Evolutionary conservation across 2,329 filamentous ascomycete genomes (phyloP), one percentile per base, ranked within the genome.

Genomic region (Aspergillus carbonarius): DNA sequence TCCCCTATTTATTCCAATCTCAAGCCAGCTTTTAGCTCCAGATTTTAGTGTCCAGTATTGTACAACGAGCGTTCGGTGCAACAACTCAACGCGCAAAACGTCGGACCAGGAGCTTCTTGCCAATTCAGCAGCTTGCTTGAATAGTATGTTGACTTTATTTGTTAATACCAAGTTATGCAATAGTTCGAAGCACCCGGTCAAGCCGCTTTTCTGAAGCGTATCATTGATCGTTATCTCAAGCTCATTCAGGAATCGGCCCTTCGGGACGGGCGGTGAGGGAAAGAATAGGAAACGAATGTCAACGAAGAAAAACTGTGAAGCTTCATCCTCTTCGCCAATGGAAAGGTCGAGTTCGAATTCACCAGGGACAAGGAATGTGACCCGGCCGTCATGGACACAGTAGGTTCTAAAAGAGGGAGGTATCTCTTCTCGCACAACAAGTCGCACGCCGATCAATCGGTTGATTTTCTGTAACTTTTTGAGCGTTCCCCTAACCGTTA

Each of bases 341-440:
- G 92, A 93, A 53, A 99, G 83, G 71, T 98, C 95, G 18, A 98
- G 85, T 73, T 98, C 93, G 68, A 97, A 97, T 73, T 98, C 93
- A 54, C 85, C 85, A 2, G 85, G 79, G 1, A 98, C 90, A 48
- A 81, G 84, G 73, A 99, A 99, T 0, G 92, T 98, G 6, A 90
- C 93, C 50, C 93, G 87, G n/a, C 96, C 95, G 53, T 91, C 90
- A 54, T 84, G 83, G 60, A 99, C 90, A 5, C 82, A 83, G 76
- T 92, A 98, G 60, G 90, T 83, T 66, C 83, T 84, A 72, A 98
- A 91, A 55, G 89, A 83, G n/a, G 80, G 76, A 0, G 95, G 95
- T 47, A 97, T 85, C 62, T 88, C 85, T 66, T 98, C 93, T 60
- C 96, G 85, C 13, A 97, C 79, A 57, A 91, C 92, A n/a, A 99